A percentile compares a stretch with the other conserved stretches of the same genome.
Conservation (phyloP, 2,329 filamentous ascomycete species). For the Claviceps sp. region DNA sequence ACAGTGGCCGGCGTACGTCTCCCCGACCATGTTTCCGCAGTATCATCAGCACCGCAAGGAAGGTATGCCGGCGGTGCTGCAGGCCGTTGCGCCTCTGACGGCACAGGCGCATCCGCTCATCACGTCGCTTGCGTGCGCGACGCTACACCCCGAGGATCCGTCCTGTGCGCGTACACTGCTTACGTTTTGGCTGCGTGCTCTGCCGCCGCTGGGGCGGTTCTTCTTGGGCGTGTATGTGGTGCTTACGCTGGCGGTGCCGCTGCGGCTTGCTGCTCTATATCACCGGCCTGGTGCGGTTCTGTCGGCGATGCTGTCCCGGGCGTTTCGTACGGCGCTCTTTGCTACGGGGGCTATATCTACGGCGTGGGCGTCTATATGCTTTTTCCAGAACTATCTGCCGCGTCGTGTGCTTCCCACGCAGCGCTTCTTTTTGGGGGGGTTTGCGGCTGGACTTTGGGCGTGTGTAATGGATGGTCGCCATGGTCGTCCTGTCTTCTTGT, state of each 20-base stretch:
- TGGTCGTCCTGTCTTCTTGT: conserved; percentile 60
- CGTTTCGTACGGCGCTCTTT: conserved; percentile 65
- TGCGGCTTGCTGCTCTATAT: conserved; percentile 54
- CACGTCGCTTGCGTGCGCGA: conserved; percentile 71
- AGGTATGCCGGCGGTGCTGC: conserved; percentile 52
- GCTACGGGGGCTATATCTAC: conserved; percentile 68
- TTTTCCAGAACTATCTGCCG: conserved; percentile 72
- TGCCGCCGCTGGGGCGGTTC: conserved; percentile 65
- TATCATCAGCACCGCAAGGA: conserved; percentile 32
- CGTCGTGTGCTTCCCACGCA: conserved; percentile 63
- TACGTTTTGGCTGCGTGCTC: conserved; percentile 73
- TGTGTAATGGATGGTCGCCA: conserved; percentile 51
- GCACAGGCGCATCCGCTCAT: conserved; percentile 79
- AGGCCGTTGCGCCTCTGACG: conserved; percentile 61
- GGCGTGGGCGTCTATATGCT: conserved; percentile 77
- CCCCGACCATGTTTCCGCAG: conserved; percentile 73
- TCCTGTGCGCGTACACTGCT: conserved; percentile 80
- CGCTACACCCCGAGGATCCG: conserved; percentile 76
- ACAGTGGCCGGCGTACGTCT: conserved; percentile 75
- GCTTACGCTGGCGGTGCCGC: conserved; percentile 41
- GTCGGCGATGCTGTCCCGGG: conserved; percentile 50
- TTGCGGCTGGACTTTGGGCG: conserved; percentile 74
- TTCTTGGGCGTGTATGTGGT: conserved; percentile 63
- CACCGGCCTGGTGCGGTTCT: conserved; percentile 54
- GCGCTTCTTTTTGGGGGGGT: conserved; percentile 80